Percentiles rank a stretch among this genome's conserved stretches.
phyloP scores from a whole-genome alignment of 2,329 filamentous ascomycete species.

The Aspergillus pseudonomiae region DNA sequence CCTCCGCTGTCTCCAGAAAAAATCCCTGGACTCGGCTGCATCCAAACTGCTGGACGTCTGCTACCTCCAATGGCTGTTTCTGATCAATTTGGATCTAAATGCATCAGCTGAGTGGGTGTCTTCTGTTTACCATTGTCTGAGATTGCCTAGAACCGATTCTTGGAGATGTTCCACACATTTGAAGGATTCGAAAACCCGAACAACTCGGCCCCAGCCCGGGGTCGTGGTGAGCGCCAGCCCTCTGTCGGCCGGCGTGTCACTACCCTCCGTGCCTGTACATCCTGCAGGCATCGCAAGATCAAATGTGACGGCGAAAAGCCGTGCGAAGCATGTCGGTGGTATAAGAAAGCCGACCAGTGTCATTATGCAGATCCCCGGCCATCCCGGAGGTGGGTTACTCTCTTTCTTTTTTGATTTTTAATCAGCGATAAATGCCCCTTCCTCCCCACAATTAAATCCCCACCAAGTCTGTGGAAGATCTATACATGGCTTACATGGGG shows the following conservation, averaged over 20 bases:
- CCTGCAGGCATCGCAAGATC: conserved; percentile 80
- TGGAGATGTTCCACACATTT: conserved; percentile 46
- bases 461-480: not conserved
- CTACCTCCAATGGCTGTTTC: conserved; percentile 12
- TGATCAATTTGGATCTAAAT: conserved; percentile 13
- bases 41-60: conserved; percentile 7
- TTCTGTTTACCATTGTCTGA: not conserved
- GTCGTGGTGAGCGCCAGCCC: conserved; percentile 37
- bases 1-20: conserved; percentile 2
- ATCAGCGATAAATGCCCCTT: not conserved
- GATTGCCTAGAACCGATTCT: conserved; percentile 4
- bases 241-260: conserved; percentile 41
- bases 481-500: conserved; percentile 20
- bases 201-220: conserved; percentile 30
- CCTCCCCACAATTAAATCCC: not conserved
- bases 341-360: conserved; percentile 76
- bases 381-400: conserved; percentile 68
- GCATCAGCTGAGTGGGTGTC: conserved; percentile 21
- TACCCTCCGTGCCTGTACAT: conserved; percentile 64
- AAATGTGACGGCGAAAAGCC: conserved; percentile 81
- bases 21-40: conserved; percentile 11
- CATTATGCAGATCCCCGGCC: conserved; percentile 81
- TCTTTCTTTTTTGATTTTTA: conserved; percentile 3
- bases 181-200: conserved; percentile 44
- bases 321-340: conserved; percentile 80